Percentiles rank a stretch among this genome's conserved stretches.
These are phyloP conservation scores for Pisolithus tinctorius DNA, from an alignment of 768 basidiomycete genomes.

Conservation along the genomic window DNA sequence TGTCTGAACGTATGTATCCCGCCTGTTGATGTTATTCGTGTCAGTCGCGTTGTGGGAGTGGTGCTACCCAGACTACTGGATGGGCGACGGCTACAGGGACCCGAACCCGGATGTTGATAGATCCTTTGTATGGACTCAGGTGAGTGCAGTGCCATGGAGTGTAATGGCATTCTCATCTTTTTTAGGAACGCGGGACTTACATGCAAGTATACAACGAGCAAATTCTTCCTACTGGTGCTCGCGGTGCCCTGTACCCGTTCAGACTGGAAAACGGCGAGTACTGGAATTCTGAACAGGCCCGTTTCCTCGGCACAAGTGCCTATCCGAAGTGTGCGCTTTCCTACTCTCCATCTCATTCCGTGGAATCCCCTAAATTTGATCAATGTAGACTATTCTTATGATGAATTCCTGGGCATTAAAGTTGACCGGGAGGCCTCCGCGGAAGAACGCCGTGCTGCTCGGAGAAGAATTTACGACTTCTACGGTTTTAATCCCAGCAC, in stretches of 20 bases:
- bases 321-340: constrained; percentile 16
- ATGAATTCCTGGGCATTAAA: constrained; percentile 18
- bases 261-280: constrained; percentile 17
- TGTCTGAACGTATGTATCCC: background rate
- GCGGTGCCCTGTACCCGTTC: constrained; percentile 16
- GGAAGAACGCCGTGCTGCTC: constrained; percentile 13
- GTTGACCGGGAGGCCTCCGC: constrained; percentile 14
- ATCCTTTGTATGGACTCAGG: constrained; percentile 17
- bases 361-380: too few relatives aligned
- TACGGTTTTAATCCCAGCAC: constrained; percentile 18
- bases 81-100: constrained; percentile 16
- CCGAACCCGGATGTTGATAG: background rate
- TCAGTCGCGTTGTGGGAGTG: constrained; percentile 27
- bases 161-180: background rate
- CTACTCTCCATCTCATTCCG: background rate
- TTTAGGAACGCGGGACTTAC: constrained; percentile 17
- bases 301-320: constrained; percentile 12
- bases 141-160: background rate
- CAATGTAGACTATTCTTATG: constrained; percentile 21
- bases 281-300: constrained; percentile 20
- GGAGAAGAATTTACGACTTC: constrained; percentile 14
- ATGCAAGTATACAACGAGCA: constrained; percentile 17
- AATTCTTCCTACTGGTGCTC: constrained; percentile 14
- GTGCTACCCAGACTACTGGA: constrained; percentile 25
- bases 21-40: background rate